Base-by-base conservation (phyloP, 768 basidiomycete species). In the Cyclocybe cylindracea region DNA sequence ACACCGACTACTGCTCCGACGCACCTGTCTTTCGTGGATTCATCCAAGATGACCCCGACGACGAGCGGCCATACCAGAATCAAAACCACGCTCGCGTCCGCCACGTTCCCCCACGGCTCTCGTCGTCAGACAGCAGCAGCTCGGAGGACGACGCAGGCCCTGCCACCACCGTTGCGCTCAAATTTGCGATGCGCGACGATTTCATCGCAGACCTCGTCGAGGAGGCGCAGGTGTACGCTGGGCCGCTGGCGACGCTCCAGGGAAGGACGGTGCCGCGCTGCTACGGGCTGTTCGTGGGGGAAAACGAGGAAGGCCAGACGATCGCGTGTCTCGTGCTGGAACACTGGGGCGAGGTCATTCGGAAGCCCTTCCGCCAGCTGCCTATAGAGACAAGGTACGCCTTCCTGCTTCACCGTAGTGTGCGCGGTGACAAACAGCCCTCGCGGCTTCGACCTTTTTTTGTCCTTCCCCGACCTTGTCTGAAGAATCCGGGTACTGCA, bases 131-230 rank as follows among this genome's bases (percentile, higher is more conserved):
- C 39, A 4, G 31, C 48, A 16, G 16, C 6, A 39, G 46, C 19
- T 33, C 35, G 9, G 42, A 54, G 36, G 36, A 14, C 43, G 24
- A 24, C 24, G 24, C 24, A 5, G 24, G 24, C 24, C 24, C 24
- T 24, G 24, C 24, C 24, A 4, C 38, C 9, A 44, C 24, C 4
- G 63, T 71, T 3, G 66, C 63, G 13, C 62, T 76, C 36, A 74
- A 76, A 48, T 74, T 73, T 53, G 73, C 70, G 2, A 59, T 76
- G 55, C 66, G 74, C 29, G 68, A 69, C 29, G 73, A 76, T 46
- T 61, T 75, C 10, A 61, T 73, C 19, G 53, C 62, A 24, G 65
- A 64, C 44, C 67, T 76, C 14, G 62, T 65, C 10, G 58, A 68
- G 41, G 73, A 76, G 58, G 67, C 65, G 5, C 56, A 60, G 39